A percentile compares a stretch with the other conserved stretches of the same genome.
Evolutionary conservation across 805 yeast species (phyloP).

Genomic region (Hanseniaspora vineae): DNA sequence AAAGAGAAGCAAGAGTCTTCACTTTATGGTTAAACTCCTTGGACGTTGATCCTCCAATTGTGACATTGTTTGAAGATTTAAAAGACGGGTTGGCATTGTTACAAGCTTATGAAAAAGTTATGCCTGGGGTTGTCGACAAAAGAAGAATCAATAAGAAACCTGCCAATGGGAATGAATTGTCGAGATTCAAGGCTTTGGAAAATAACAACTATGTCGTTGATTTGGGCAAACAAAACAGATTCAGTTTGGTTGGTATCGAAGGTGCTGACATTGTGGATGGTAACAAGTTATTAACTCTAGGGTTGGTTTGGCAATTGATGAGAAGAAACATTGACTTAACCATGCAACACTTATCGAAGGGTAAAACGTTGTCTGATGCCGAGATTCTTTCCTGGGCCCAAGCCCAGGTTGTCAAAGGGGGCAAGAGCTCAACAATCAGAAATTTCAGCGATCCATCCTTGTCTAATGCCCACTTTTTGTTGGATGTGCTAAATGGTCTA

Average conservation of each 20-base stretch:
- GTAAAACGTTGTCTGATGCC: conserved; percentile 64
- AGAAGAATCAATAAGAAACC: conserved; percentile 78
- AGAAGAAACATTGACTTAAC: conserved; percentile 87
- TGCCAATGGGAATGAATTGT: conserved; percentile 56
- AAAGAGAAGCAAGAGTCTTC: conserved; percentile 97
- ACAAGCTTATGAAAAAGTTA: conserved; percentile 90
- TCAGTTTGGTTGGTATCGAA: conserved; percentile 93
- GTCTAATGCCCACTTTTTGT: conserved; percentile 64
- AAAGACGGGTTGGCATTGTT: conserved; percentile 82
- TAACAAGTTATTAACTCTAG: conserved; percentile 74
- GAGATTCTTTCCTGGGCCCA: conserved; percentile 95
- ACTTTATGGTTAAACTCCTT: conserved; percentile 94
- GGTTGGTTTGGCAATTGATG: conserved; percentile 97
- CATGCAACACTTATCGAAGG: conserved; percentile 56
- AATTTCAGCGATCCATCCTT: conserved; percentile 76
- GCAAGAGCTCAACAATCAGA: conserved; percentile 58
- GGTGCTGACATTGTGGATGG: conserved; percentile 97
- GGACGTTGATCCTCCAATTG: conserved; percentile 92
- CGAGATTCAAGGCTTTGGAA: conserved; percentile 90
- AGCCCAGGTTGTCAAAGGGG: conserved; percentile 72
- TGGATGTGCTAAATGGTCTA: conserved; percentile 83
- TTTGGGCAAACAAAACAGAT: conserved; percentile 81
- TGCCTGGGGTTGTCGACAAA: conserved; percentile 80
- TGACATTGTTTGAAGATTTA: conserved; percentile 81
- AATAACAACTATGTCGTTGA: conserved; percentile 98